These are phyloP conservation scores for Botrytis porri DNA, from an alignment of 2,329 filamentous ascomycete genomes.

Conservation along the genomic window DNA sequence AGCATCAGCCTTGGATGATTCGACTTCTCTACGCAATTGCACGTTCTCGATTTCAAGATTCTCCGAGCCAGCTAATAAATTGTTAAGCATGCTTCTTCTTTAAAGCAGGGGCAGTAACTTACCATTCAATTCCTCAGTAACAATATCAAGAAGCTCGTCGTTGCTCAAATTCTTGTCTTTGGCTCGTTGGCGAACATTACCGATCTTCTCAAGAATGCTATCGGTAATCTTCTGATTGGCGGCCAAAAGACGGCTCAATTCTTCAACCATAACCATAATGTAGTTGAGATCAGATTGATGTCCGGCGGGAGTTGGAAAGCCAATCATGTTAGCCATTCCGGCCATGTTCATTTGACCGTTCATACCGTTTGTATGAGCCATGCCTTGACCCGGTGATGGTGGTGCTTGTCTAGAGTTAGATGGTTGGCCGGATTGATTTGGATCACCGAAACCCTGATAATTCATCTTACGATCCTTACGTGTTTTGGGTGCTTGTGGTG, in stretches of 20 bases:
- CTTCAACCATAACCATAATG: slow-evolving; percentile 66
- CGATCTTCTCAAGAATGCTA: slow-evolving; percentile 62
- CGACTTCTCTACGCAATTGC: slow-evolving; percentile 58
- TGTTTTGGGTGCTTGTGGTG: background rate
- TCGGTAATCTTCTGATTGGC: slow-evolving; percentile 58
- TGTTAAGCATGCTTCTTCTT: slow-evolving; percentile 21
- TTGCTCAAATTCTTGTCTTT: slow-evolving; percentile 54
- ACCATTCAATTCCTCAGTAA: slow-evolving; percentile 58
- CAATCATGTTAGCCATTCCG: slow-evolving; percentile 36
- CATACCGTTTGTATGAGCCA: slow-evolving; percentile 36
- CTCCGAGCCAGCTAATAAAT: slow-evolving; percentile 29
- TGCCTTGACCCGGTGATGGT: slow-evolving; percentile 35
- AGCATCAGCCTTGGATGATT: slow-evolving; percentile 57
- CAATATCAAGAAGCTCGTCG: slow-evolving; percentile 55
- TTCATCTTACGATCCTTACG: slow-evolving; percentile 7
- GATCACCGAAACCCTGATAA: slow-evolving; percentile 25
- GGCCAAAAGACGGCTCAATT: slow-evolving; percentile 46
- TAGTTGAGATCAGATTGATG: slow-evolving; percentile 67
- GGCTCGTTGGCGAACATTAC: slow-evolving; percentile 51
- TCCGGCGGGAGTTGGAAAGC: slow-evolving; percentile 58
- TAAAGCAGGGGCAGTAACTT: slow-evolving; percentile 22
- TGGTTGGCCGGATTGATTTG: slow-evolving; percentile 25
- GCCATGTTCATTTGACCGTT: slow-evolving; percentile 44
- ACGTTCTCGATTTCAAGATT: slow-evolving; percentile 62
- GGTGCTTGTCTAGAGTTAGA: slow-evolving; percentile 35